These are phyloP conservation scores for Acanthamoeba castellanii DNA, from an alignment of 208 protist species.

Conservation along the genomic window DNA sequence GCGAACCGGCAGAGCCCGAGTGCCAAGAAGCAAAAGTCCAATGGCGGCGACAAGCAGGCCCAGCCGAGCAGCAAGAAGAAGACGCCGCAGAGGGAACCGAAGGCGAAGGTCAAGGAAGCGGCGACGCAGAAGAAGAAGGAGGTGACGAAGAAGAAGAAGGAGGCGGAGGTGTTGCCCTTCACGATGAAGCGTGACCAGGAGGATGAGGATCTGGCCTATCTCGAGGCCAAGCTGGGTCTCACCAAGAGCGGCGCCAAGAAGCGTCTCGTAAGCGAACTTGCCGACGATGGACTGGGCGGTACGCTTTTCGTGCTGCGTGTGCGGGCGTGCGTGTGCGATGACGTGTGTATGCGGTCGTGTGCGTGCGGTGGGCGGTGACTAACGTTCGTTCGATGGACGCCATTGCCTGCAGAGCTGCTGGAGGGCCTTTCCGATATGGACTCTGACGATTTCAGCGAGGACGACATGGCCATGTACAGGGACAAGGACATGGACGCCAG, in stretches of 20 bases:
- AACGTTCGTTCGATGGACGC: no score
- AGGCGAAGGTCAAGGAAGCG: neutral
- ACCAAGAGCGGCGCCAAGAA: conserved; percentile 4
- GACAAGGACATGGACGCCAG: no score
- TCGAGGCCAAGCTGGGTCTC: conserved; percentile 22
- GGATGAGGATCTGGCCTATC: neutral
- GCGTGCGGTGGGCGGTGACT: no score
- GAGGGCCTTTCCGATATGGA: neutral
- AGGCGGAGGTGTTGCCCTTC: neutral
- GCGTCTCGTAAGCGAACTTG: neutral
- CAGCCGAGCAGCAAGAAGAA: neutral
- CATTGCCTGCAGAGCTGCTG: neutral
- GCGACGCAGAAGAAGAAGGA: neutral
- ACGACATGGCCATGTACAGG: conserved; percentile 12
- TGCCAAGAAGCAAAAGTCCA: conserved; percentile 18
- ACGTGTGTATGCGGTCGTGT: neutral
- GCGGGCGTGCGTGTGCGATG: no score
- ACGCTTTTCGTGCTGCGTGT: no score
- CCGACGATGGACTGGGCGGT: conserved; percentile 21
- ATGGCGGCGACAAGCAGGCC: neutral
- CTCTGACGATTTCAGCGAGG: neutral
- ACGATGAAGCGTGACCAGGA: neutral
- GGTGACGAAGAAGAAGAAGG: neutral
- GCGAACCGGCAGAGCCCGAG: neutral
- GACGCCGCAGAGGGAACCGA: neutral